Evolutionary conservation across 129 eudicot species (phyloP), one percentile per base, ranked within the genome.

Genomic region (Flaveria robusta): DNA sequence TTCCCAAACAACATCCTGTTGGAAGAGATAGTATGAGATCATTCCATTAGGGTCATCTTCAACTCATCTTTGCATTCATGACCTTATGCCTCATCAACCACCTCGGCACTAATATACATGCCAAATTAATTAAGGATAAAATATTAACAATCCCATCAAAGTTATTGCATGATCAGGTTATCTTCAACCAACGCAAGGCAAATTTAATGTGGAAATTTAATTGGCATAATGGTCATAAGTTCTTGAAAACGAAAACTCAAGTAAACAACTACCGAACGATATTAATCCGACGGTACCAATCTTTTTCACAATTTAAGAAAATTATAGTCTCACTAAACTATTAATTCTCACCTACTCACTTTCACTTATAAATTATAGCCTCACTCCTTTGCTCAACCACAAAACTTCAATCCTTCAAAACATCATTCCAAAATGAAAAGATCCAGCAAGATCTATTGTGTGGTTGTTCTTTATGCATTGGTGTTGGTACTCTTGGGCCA

Each of bases 341-440:
- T 63, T 72, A 50, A 71, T n/a, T 72, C 73, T 60, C 79, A 72
- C 79, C 79, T 72, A 72, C 74, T 72, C 41, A 20, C 23, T 72
- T 64, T 68, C 49, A 47, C 23, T 26, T 72, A 79, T 79, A 79
- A 49, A 72, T 51, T 13, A 29, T 41, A 34, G 34, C 3, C 47
- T 1, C 41, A 51, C n/a, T 9, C 51, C 41, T n/a, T 78, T 37
- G 34, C 71, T 71, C 66, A 49, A 79, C 66, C 73, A 71, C 66
- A 71, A 49, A 39, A 50, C 42, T 18, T 62, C 16, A 8, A 52
- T 45, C 24, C 22, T 43, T 60, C 14, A 51, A 70, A 58, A 22
- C 37, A 24, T 7, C 16, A 22, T 11, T 63, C 70, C 49, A 42
- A 71, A 64, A 79, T 79, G 83, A 77, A 43, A 41, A 19, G 47